These are phyloP conservation scores for Hypoxylon lienhwacheense DNA, from an alignment of 495 filamentous ascomycete genomes.

Conservation along the genomic window DNA sequence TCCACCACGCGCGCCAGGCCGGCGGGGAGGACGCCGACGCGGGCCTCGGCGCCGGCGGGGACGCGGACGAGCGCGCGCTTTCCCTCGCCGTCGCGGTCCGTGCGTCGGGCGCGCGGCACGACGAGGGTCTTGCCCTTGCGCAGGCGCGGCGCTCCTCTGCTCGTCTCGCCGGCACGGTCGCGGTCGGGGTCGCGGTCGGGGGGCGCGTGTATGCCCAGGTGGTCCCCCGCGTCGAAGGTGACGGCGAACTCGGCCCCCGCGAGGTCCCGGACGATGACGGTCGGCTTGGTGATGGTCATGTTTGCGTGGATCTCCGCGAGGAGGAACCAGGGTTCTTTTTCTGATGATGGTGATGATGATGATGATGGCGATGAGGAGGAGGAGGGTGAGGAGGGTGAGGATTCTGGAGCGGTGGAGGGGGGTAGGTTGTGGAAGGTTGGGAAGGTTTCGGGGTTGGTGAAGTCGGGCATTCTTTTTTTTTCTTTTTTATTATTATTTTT, in stretches of 20 bases:
- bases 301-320: conserved; percentile 48
- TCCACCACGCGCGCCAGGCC: conserved; percentile 37
- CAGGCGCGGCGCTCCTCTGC: conserved; percentile 20
- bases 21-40: conserved; percentile 38
- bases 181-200: not conserved
- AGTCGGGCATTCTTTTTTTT: not conserved
- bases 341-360: not conserved
- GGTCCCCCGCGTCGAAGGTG: conserved; percentile 39
- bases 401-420: conserved; percentile 36
- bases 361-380: conserved; percentile 27
- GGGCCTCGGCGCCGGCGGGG: conserved; percentile 11
- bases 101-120: conserved; percentile 37
- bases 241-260: conserved; percentile 42
- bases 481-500: no score
- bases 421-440: conserved; percentile 11
- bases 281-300: conserved; percentile 55
- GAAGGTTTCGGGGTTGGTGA: not conserved
- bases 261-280: conserved; percentile 44
- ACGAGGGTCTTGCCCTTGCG: conserved; percentile 41
- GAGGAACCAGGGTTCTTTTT: conserved; percentile 35
- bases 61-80: conserved; percentile 45
- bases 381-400: conserved; percentile 39
- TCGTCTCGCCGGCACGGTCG: no score
- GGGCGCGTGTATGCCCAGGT: conserved; percentile 17
- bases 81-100: conserved; percentile 36